Percentiles rank a stretch among this genome's conserved stretches.
phyloP scores from a whole-genome alignment of 2,329 filamentous ascomycete genomes.

The Pseudogymnoascus sp. region DNA sequence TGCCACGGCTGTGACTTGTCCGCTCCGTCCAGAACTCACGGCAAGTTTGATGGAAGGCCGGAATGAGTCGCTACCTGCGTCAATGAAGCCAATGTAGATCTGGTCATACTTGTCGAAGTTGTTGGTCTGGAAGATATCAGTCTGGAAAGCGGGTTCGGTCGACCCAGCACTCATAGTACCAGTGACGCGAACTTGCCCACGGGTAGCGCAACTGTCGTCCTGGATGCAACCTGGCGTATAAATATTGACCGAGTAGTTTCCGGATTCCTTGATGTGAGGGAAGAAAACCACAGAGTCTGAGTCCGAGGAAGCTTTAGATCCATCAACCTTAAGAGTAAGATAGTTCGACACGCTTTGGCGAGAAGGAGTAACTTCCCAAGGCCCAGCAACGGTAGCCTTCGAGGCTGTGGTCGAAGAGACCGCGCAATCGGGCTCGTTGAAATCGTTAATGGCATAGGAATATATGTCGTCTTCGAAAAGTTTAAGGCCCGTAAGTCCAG shows the following conservation, averaged over 20 bases:
- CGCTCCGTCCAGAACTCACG: conserved; percentile 56
- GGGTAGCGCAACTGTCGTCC: conserved; percentile 66
- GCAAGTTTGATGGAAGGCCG: conserved; percentile 72
- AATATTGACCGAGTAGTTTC: conserved; percentile 83
- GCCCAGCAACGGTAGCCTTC: conserved; percentile 60
- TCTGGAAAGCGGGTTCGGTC: conserved; percentile 43
- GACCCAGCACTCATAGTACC: conserved; percentile 55
- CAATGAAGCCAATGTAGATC: conserved; percentile 78
- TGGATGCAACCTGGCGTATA: conserved; percentile 88
- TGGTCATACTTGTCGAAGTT: conserved; percentile 95
- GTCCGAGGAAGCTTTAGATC: conserved; percentile 46
- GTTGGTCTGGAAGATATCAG: conserved; percentile 79
- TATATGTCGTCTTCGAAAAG: conserved; percentile 80
- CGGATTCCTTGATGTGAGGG: conserved; percentile 79
- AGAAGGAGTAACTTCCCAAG: conserved; percentile 66
- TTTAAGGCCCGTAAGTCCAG: conserved; percentile 77
- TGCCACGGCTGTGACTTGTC: conserved; percentile 73
- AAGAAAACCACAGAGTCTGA: conserved; percentile 67
- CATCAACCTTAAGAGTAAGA: conserved; percentile 58
- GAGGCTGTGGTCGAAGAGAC: conserved; percentile 54
- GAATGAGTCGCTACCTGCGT: conserved; percentile 66
- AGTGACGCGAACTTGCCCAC: conserved; percentile 78
- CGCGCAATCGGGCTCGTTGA: conserved; percentile 82
- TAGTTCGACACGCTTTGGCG: conserved; percentile 67
- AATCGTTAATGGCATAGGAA: conserved; percentile 74